Evolutionary conservation across 805 yeast genomes (phyloP).

Genomic region (Saturnispora kantuleensis): DNA sequence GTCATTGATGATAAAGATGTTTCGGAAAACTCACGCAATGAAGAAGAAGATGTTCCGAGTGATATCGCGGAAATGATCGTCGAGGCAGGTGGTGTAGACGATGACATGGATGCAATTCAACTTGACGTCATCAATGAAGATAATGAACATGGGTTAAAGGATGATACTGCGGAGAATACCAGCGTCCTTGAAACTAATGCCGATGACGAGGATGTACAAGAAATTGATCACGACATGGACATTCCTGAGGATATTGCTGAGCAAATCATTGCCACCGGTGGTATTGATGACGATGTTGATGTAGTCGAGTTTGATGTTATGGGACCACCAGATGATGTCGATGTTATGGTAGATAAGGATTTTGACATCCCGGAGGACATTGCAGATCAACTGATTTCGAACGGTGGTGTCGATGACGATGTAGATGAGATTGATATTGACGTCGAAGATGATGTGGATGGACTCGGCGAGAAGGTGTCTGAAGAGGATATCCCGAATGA

Average conservation of each 20-base stretch:
- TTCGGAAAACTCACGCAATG: background rate
- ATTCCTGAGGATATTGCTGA: constrained; percentile 2
- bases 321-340: constrained; percentile 8
- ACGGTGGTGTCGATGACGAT: constrained; percentile 3
- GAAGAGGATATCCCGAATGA: constrained; percentile 8
- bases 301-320: constrained; percentile 3
- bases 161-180: constrained; percentile 1
- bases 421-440: constrained; percentile 2
- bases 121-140: constrained; percentile 10
- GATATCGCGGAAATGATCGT: constrained; percentile 1
- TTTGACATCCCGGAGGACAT: constrained; percentile 7
- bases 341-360: background rate
- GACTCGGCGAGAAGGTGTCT: background rate
- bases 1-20: constrained; percentile 6
- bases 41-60: constrained; percentile 6
- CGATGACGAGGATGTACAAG: constrained; percentile 5
- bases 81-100: constrained; percentile 6
- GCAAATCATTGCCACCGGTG: background rate
- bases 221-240: constrained; percentile 4
- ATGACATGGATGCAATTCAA: constrained; percentile 9
- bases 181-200: constrained; percentile 10
- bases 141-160: constrained; percentile 3
- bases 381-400: background rate
- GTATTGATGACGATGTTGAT: constrained; percentile 3
- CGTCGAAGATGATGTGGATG: background rate